Evolutionary conservation across 2,329 filamentous ascomycete genomes (phyloP).

Genomic region (Venturiaceae sp.): DNA sequence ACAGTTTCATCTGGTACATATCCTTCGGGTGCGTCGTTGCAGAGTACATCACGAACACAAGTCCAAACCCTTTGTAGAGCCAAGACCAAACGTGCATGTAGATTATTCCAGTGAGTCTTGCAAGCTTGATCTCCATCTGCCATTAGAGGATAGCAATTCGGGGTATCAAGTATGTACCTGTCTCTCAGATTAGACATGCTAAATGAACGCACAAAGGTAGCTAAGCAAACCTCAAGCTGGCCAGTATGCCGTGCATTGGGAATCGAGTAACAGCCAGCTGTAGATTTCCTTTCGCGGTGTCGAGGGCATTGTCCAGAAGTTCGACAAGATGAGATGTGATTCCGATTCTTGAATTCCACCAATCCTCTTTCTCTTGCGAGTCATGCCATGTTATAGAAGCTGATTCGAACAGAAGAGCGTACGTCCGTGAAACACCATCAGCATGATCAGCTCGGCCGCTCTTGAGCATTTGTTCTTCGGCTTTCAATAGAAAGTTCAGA

Average conservation of each 20-base stretch:
- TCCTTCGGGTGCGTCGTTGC: conserved; percentile 90
- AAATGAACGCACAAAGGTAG: conserved; percentile 10
- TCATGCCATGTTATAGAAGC: neutral
- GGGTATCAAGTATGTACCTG: conserved; percentile 1
- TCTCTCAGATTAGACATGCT: neutral
- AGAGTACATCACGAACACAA: conserved; percentile 67
- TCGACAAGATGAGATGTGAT: conserved; percentile 50
- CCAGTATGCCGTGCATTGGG: conserved; percentile 35
- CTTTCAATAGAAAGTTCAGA: conserved; percentile 17
- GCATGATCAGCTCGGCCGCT: conserved; percentile 87
- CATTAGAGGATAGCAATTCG: neutral
- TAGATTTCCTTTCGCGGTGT: conserved; percentile 54
- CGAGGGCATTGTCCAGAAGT: conserved; percentile 56
- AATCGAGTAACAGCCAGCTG: conserved; percentile 44
- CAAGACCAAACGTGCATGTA: conserved; percentile 48
- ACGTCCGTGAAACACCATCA: conserved; percentile 75
- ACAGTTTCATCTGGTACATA: conserved; percentile 70
- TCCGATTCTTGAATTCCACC: conserved; percentile 28
- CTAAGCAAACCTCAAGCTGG: conserved; percentile 22
- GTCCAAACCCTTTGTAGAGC: conserved; percentile 66
- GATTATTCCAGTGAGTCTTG: conserved; percentile 16
- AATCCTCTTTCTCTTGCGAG: conserved; percentile 9
- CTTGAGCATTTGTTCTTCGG: conserved; percentile 48
- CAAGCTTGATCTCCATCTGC: neutral
- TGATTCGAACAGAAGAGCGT: conserved; percentile 53